phyloP scores from a whole-genome alignment of 2,329 filamentous ascomycete genomes.

The Periconia macrospinosa region DNA sequence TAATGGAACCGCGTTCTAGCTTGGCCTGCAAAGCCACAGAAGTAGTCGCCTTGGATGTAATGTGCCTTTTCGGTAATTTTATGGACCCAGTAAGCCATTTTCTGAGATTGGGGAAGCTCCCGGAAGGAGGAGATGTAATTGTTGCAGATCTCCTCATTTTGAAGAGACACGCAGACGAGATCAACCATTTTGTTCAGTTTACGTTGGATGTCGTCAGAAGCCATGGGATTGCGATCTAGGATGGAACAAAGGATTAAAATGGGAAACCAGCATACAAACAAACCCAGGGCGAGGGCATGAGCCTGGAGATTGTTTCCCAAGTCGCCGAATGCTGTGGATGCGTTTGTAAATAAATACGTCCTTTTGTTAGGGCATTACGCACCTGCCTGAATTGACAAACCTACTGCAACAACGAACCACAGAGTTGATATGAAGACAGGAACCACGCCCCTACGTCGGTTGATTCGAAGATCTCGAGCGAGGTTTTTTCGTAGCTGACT shows the following conservation, averaged over 20 bases:
- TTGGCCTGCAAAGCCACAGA: constrained; percentile 40
- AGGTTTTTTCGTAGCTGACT: constrained; percentile 31
- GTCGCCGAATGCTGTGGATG: constrained; percentile 25
- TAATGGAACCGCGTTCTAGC: constrained; percentile 36
- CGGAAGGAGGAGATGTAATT: constrained; percentile 28
- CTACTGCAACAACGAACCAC: constrained; percentile 44
- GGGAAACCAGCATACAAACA: constrained; percentile 49
- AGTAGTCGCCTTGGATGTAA: constrained; percentile 32
- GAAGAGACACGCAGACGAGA: constrained; percentile 29
- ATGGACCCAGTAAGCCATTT: constrained; percentile 27
- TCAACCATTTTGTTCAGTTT: constrained; percentile 43
- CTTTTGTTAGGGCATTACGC: background rate
- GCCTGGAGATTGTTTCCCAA: constrained; percentile 43
- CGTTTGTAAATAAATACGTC: background rate
- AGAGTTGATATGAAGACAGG: constrained; percentile 42
- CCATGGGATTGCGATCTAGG: constrained; percentile 48
- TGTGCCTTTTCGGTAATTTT: constrained; percentile 19
- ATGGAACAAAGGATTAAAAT: constrained; percentile 47
- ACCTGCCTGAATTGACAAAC: constrained; percentile 30
- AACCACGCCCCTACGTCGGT: constrained; percentile 42
- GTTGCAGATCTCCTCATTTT: constrained; percentile 21
- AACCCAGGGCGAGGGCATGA: constrained; percentile 47
- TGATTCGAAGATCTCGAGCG: constrained; percentile 41
- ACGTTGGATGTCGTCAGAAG: constrained; percentile 39
- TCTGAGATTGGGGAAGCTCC: constrained; percentile 14